Evolutionary conservation across 176 grass and related monocot species (phyloP), one percentile per base, ranked within the genome.

Genomic region (Phoenix dactylifera): DNA sequence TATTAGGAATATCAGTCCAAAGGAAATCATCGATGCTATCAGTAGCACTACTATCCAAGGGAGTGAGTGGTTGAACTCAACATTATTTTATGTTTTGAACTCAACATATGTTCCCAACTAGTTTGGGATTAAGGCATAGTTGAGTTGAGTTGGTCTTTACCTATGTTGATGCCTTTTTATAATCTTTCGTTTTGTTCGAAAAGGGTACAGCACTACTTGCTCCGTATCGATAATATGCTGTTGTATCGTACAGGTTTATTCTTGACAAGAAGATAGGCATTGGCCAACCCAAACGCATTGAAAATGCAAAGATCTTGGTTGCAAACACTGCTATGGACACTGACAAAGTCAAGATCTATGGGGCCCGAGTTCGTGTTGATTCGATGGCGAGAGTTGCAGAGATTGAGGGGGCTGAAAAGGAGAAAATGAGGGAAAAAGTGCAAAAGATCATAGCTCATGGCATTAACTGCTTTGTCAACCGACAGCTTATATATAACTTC

Each of bases 191-290:
- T 44, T 44, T 44, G 9, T 14, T 44, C 35, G 14, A 44, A 44
- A 14, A 44, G 12, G 9, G 2, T 44, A 1, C 35, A 44, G 0
- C 35, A 44, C 35, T 44, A 44, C 10, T 44, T 44, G 35, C 12
- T 9, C 35, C 10, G 6, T 44, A 44, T 44, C 6, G 14, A 12
- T 44, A 44, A 57, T 26, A 24, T 3, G 50, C 16, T 61, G 49
- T 63, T 32, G 7, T 48, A 32, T 52, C 63, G 56, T 72, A 3
- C 72, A 97, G 87, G 62, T 97, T 97, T 70, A 97, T 97, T 70
- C 84, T 97, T 79, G 92, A 97, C 78, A 97, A 91, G 77, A 97
- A 97, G 71, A 97, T 97, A 74, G 92, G 92, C 54, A 79, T 97
- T 57, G 92, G 92, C 4, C 92, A 97, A 61, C 92, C 87, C 24